These are phyloP conservation scores for Lachancea mirantina DNA, from an alignment of 805 yeast species.

Conservation along the genomic window DNA sequence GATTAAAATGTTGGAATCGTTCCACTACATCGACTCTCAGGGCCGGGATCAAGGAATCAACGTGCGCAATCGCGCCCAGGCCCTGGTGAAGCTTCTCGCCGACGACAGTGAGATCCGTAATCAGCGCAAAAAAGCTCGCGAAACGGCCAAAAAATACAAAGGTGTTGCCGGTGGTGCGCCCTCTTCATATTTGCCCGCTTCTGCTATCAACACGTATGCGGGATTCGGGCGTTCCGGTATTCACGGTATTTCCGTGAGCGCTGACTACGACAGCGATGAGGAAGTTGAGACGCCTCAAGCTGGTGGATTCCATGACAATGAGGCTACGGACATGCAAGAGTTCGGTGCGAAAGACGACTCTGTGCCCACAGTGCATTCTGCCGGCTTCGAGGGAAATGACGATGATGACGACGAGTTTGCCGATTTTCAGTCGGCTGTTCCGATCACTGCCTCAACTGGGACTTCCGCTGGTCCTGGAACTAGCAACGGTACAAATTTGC, in stretches of 20 bases:
- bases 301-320: neutral
- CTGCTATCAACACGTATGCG: constrained; percentile 24
- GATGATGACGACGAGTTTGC: constrained; percentile 73
- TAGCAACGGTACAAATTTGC: no score
- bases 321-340: neutral
- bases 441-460: constrained; percentile 29
- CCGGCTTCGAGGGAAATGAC: constrained; percentile 13
- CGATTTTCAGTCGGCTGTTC: constrained; percentile 68
- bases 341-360: constrained; percentile 1
- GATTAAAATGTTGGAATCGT: constrained; percentile 80
- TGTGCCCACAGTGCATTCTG: constrained; percentile 30
- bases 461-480: constrained; percentile 18
- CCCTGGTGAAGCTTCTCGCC: constrained; percentile 58
- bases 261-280: constrained; percentile 41
- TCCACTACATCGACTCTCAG: constrained; percentile 88
- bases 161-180: constrained; percentile 63
- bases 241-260: constrained; percentile 31
- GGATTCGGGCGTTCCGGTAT: constrained; percentile 20
- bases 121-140: constrained; percentile 88
- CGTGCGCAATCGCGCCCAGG: constrained; percentile 85
- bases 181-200: constrained; percentile 23
- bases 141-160: constrained; percentile 72
- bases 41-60: constrained; percentile 96
- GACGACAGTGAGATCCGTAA: constrained; percentile 71
- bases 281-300: constrained; percentile 31